phyloP scores from a whole-genome alignment of 2,329 filamentous ascomycete species.

The Hypoxylon sp. region DNA sequence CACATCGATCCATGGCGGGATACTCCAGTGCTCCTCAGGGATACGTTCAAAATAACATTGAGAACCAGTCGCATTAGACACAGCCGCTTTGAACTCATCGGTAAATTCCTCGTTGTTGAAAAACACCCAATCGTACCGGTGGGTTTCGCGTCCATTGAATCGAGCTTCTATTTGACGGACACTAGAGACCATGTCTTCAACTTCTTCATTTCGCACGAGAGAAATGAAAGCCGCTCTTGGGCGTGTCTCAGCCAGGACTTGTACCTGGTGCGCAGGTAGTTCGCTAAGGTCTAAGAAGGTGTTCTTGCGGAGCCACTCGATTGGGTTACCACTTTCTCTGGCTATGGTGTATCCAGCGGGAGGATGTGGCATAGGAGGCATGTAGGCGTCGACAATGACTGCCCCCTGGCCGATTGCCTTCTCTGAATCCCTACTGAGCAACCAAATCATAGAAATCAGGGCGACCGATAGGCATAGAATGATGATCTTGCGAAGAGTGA shows the following conservation, averaged over 20 bases:
- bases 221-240: conserved; percentile 67
- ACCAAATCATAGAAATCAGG: conserved; percentile 44
- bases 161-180: conserved; percentile 80
- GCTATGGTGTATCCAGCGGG: conserved; percentile 22
- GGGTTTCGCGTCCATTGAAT: conserved; percentile 78
- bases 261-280: conserved; percentile 36
- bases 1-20: conserved; percentile 78
- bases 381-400: conserved; percentile 44
- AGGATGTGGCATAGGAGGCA: conserved; percentile 46
- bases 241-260: conserved; percentile 44
- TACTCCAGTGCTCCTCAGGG: conserved; percentile 80
- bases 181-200: conserved; percentile 74
- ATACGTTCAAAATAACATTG: conserved; percentile 80
- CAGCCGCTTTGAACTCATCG: conserved; percentile 79
- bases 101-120: conserved; percentile 86
- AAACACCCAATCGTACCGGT: conserved; percentile 90
- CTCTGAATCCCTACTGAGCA: conserved; percentile 38
- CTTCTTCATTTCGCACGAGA: conserved; percentile 79
- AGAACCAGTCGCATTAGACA: conserved; percentile 76
- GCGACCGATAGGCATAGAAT: conserved; percentile 40
- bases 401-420: conserved; percentile 29
- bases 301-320: conserved; percentile 51
- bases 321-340: conserved; percentile 27
- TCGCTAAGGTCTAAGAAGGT: conserved; percentile 44
- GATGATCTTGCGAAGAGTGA: conserved; percentile 45